phyloP scores from a whole-genome alignment of 2,329 filamentous ascomycete genomes.

The Pleomassaria siparia region DNA sequence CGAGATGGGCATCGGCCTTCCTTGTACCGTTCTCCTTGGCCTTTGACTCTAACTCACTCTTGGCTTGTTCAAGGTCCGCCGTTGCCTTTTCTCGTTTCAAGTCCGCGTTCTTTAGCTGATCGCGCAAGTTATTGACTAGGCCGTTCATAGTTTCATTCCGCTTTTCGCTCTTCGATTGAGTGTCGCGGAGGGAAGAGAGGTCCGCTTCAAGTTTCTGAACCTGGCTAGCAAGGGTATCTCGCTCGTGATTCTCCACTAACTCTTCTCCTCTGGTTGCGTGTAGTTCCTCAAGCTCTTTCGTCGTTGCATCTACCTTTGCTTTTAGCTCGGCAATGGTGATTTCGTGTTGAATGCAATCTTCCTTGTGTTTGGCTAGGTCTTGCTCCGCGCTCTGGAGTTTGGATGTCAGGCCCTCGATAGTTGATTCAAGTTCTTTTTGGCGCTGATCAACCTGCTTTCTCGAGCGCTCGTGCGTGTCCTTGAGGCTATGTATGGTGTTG shows the following conservation, averaged over 20 bases:
- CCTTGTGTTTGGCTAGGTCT: conserved; percentile 49
- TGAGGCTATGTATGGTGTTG: conserved; percentile 60
- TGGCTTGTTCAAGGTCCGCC: conserved; percentile 41
- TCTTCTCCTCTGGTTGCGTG: conserved; percentile 35
- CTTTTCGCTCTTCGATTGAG: conserved; percentile 51
- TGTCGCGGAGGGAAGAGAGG: conserved; percentile 30
- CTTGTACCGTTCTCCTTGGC: conserved; percentile 15
- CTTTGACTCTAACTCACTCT: conserved; percentile 30
- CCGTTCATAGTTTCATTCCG: conserved; percentile 56
- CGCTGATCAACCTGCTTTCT: conserved; percentile 35
- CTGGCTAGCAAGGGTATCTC: conserved; percentile 28
- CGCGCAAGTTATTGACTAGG: conserved; percentile 57
- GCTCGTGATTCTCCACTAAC: conserved; percentile 30
- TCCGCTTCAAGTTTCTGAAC: conserved; percentile 36
- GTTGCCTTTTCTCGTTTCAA: conserved; percentile 50
- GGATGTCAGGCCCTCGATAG: conserved; percentile 29
- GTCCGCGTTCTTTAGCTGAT: conserved; percentile 58
- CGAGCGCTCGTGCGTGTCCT: conserved; percentile 53
- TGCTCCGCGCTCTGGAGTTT: conserved; percentile 43
- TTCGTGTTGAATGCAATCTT: conserved; percentile 43
- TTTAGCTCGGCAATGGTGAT: conserved; percentile 43
- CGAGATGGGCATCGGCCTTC: conserved; percentile 17
- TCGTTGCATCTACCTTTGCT: conserved; percentile 34
- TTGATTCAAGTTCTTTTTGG: conserved; percentile 30
- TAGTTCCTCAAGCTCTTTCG: conserved; percentile 54